These are phyloP conservation scores for Apiosordaria backusii DNA, from an alignment of 495 filamentous ascomycete genomes.

Conservation along the genomic window DNA sequence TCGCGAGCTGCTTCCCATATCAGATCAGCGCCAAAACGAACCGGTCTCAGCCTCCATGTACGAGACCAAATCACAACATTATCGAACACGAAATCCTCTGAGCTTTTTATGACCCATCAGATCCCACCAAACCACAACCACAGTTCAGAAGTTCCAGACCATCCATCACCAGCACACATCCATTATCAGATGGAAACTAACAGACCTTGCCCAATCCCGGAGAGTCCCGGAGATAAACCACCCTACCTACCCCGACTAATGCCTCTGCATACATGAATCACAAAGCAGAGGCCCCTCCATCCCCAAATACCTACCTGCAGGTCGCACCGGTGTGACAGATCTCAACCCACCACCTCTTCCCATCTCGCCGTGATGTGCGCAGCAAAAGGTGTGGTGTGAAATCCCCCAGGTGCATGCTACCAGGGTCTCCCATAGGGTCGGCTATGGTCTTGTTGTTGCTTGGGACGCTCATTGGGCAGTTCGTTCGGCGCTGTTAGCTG, in stretches of 20 bases:
- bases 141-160: neutral
- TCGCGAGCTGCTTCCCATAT: neutral
- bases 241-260: neutral
- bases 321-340: neutral
- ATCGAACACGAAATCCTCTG: neutral
- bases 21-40: neutral
- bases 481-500: neutral
- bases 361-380: neutral
- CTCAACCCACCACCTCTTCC: neutral
- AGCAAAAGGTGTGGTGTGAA: neutral
- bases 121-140: neutral
- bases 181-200: neutral
- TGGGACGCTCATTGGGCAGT: neutral
- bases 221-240: neutral
- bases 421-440: neutral
- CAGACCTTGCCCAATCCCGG: neutral
- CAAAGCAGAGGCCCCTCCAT: neutral
- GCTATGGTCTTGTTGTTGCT: neutral
- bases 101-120: neutral
- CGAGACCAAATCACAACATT: neutral
- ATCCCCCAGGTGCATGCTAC: neutral
- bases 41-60: neutral
- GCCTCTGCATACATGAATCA: neutral
- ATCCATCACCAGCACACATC: neutral
- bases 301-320: neutral